These are phyloP conservation scores for Coprinopsis marcescibilis DNA, from an alignment of 768 basidiomycete genomes.

Conservation along the genomic window DNA sequence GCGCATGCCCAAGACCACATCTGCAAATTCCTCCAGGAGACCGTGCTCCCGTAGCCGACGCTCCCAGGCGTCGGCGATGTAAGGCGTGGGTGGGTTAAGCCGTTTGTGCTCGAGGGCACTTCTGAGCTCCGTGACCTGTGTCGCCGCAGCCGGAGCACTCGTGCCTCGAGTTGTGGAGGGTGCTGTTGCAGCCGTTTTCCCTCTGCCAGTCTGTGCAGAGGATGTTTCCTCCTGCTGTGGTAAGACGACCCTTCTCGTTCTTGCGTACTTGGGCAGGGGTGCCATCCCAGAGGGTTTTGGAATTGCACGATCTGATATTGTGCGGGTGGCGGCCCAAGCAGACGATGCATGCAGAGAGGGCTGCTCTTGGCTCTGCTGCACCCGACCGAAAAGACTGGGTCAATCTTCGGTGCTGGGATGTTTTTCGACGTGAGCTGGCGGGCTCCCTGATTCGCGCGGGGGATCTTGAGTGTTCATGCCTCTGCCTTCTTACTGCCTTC, in stretches of 20 bases:
- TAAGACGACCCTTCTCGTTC: constrained; percentile 15
- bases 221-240: constrained; percentile 15
- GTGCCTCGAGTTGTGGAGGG: constrained; percentile 23
- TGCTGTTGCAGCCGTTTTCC: constrained; percentile 21
- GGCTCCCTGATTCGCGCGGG: too few relatives aligned
- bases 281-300: constrained; percentile 19
- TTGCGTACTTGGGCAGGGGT: constrained; percentile 12
- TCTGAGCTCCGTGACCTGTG: constrained; percentile 31
- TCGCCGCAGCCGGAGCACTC: constrained; percentile 38
- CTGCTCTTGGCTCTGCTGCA: too few relatives aligned
- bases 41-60: constrained; percentile 10
- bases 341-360: constrained; percentile 27
- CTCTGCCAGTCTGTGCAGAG: constrained; percentile 33
- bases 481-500: too few relatives aligned
- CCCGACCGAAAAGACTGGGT: too few relatives aligned
- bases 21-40: constrained; percentile 21
- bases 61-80: constrained; percentile 28
- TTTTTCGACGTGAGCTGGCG: too few relatives aligned
- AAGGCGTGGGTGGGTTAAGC: constrained; percentile 23
- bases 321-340: constrained; percentile 29
- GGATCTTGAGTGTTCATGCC: too few relatives aligned
- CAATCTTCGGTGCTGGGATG: too few relatives aligned
- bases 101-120: constrained; percentile 30
- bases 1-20: constrained; percentile 20
- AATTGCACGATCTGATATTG: constrained; percentile 13